These are phyloP conservation scores for Cucurbita maxima DNA, from an alignment of 306 rosid species.

Conservation along the genomic window DNA sequence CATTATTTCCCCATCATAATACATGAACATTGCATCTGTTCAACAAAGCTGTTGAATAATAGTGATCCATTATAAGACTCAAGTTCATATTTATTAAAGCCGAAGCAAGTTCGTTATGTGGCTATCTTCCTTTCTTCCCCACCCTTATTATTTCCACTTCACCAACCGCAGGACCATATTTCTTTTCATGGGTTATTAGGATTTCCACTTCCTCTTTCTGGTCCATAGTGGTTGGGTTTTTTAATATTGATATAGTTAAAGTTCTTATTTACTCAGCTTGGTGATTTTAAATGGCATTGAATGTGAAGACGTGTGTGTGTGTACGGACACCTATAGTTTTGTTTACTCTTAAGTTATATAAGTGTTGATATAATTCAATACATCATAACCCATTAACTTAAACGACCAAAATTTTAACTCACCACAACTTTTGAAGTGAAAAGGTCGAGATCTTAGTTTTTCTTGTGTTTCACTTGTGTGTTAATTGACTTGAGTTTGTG, in stretches of 20 bases:
- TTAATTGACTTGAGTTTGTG: background rate
- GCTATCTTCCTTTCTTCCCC: background rate
- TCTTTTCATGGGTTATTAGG: background rate
- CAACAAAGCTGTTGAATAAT: background rate
- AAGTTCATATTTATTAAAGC: background rate
- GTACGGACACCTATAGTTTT: too few species aligned
- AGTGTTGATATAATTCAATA: too few species aligned
- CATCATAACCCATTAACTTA: too few species aligned
- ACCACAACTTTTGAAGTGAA: too few species aligned
- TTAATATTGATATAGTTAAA: background rate
- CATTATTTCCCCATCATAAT: background rate
- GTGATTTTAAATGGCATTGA: too few species aligned
- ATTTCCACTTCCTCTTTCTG: background rate
- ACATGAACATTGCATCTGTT: background rate
- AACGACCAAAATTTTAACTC: background rate
- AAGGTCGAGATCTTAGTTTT: background rate
- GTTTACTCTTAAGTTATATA: too few species aligned
- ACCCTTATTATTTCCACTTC: background rate
- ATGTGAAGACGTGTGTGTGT: too few species aligned
- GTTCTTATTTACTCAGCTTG: too few species aligned
- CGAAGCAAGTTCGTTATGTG: conserved; percentile 5
- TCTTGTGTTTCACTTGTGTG: background rate
- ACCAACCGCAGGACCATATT: background rate
- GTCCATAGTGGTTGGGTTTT: background rate
- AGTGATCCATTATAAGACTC: conserved; percentile 1